Evolutionary conservation across 768 basidiomycete genomes (phyloP), one percentile per base, ranked within the genome.

Genomic region (Agaricus blazei): DNA sequence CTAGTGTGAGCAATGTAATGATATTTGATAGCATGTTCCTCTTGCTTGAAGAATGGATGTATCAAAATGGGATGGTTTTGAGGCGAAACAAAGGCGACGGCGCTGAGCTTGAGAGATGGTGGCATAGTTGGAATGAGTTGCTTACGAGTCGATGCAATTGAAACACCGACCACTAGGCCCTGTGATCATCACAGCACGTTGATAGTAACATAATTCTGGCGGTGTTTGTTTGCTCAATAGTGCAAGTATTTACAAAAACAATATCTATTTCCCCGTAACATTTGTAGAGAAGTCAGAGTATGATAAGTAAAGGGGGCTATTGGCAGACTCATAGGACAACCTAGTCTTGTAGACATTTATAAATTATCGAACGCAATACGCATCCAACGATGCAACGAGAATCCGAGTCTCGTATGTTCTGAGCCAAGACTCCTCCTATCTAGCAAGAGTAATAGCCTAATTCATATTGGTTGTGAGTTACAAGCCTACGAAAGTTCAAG

Each of bases 1-100:
- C 88, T 88, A 23, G 90, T 93, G 68, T 96, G 93, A 0, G 93
- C 91, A 54, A 93, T 84, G 60, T 93, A 95, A 70, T 94, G 90
- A 64, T 93, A 94, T 65, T 92, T 92, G 60, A 93, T 78, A 9
- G 73, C 69, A 54, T 74, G 67, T 26, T 78, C 76, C 48, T 81
- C 77, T 51, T 78, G 75, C 47, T 80, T 78, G 29, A 76, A 71
- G 65, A 90, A 90, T 3, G 86, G 83, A 42, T 85, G 85, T 54
- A 93, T 80, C 60, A 93, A 75, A 54, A 93, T 89, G 19, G 81
- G 88, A 59, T 90, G 83, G 66, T 92, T 93, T 65, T 88, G 85
- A 1, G 89, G 81, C 1, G 90, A 92, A 48, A 93, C 85, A 68
- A 91, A 91, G 28, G 90, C 90, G 50, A 90, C 85, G 26, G 90